Conservation (phyloP, 1,284 basidiomycete genomes). For the Meripilus lineatus region DNA sequence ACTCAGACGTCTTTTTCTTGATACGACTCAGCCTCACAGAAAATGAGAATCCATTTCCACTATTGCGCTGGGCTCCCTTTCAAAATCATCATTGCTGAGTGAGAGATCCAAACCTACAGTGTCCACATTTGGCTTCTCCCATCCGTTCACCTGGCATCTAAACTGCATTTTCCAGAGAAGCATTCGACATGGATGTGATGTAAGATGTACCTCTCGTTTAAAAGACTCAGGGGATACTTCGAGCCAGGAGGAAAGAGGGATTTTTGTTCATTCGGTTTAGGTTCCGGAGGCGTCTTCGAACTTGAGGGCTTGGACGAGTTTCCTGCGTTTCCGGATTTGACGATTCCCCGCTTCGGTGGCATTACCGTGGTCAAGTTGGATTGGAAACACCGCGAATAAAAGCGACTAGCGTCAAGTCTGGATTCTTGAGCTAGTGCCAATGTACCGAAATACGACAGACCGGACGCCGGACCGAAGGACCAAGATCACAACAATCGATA, state of each 20-base stretch:
- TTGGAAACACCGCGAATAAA: too few relatives aligned
- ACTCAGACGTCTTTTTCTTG: constrained; percentile 67
- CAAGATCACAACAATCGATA: too few relatives aligned
- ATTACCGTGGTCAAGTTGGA: constrained; percentile 30
- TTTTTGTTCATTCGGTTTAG: constrained; percentile 31
- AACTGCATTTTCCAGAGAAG: constrained; percentile 3
- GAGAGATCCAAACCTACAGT: constrained; percentile 43
- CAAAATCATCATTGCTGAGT: not conserved
- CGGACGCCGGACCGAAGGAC: too few relatives aligned
- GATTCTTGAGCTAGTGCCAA: too few relatives aligned
- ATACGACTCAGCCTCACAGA: constrained; percentile 57
- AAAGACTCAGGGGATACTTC: constrained; percentile 72
- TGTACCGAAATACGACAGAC: too few relatives aligned
- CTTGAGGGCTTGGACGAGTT: constrained; percentile 67
- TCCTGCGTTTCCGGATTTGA: constrained; percentile 83
- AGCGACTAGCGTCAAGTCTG: too few relatives aligned
- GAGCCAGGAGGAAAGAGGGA: constrained; percentile 77
- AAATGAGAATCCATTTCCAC: constrained; percentile 52
- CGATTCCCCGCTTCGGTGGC: constrained; percentile 73
- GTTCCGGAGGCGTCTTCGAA: constrained; percentile 25
- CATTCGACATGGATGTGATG: not conserved
- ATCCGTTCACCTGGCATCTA: constrained; percentile 82
- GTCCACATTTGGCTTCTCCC: constrained; percentile 76
- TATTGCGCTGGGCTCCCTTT: constrained; percentile 36
- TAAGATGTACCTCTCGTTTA: constrained; percentile 65